Conservation (phyloP, 106 monocot genomes). For the Allium sativum region DNA sequence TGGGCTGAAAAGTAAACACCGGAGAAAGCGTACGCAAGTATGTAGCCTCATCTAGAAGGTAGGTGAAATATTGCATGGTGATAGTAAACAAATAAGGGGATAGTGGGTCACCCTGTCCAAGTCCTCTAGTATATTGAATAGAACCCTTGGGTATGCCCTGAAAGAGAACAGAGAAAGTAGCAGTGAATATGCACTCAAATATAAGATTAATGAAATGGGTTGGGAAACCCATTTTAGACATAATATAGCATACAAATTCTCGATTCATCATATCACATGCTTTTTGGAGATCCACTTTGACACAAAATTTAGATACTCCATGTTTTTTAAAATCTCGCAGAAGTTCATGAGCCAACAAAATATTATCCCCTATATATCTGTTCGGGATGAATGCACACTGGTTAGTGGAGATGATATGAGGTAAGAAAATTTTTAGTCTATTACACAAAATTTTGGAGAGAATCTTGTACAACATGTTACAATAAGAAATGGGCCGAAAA, state of each 20-base stretch:
- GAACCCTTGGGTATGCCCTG: not conserved
- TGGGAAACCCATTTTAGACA: not conserved
- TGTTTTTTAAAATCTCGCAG: not conserved
- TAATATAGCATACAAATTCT: not conserved
- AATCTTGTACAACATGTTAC: not conserved
- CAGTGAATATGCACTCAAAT: not conserved
- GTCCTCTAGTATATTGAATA: not conserved
- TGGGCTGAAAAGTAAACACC: too few species aligned
- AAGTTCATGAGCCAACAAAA: not conserved
- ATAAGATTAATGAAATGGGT: not conserved
- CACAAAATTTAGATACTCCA: not conserved
- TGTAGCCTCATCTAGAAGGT: not conserved
- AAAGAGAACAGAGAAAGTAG: not conserved
- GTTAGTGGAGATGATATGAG: not conserved
- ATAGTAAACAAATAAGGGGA: not conserved
- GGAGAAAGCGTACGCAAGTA: too few species aligned
- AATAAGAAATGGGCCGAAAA: not conserved
- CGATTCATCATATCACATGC: not conserved
- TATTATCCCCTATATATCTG: not conserved
- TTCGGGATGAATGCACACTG: not conserved
- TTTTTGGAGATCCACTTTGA: not conserved
- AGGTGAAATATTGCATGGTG: not conserved
- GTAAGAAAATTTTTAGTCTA: not conserved
- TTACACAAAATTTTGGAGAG: not conserved
- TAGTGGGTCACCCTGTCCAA: not conserved